Conservation (phyloP, 2,329 filamentous ascomycete species). For the Calonectria henricotiae region DNA sequence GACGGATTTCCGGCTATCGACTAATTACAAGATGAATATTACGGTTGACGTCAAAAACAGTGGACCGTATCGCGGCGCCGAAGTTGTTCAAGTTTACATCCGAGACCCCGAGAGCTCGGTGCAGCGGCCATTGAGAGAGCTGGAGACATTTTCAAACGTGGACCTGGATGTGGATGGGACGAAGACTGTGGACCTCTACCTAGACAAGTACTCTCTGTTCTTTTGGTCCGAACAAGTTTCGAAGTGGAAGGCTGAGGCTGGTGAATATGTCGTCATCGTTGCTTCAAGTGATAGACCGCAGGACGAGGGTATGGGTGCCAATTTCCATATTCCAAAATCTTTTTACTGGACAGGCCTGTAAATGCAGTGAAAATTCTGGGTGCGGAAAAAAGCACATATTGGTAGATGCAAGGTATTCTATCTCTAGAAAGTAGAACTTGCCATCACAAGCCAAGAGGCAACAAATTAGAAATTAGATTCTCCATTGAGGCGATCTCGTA, state of each 20-base stretch:
- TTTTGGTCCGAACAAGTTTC: conserved; percentile 26
- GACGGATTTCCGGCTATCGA: not conserved
- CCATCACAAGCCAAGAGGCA: too few species aligned
- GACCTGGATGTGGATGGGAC: conserved; percentile 9
- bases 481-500: too few species aligned
- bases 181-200: not conserved
- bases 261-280: conserved; percentile 42
- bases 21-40: not conserved
- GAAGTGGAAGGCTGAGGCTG: conserved; percentile 37
- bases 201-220: conserved; percentile 31
- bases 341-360: conserved; percentile 39
- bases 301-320: conserved; percentile 37
- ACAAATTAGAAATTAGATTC: too few species aligned
- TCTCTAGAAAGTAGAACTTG: too few species aligned
- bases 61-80: conserved; percentile 1
- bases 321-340: conserved; percentile 28
- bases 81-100: conserved; percentile 38
- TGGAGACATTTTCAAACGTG: conserved; percentile 36
- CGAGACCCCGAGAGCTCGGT: conserved; percentile 13
- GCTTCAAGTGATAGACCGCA: conserved; percentile 43
- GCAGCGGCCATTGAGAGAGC: conserved; percentile 33
- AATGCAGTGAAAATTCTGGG: too few species aligned
- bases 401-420: too few species aligned
- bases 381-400: too few species aligned
- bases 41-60: conserved; percentile 32